These are phyloP conservation scores for Myrmaecium sp. DNA, from an alignment of 2,329 filamentous ascomycete genomes.

Conservation along the genomic window DNA sequence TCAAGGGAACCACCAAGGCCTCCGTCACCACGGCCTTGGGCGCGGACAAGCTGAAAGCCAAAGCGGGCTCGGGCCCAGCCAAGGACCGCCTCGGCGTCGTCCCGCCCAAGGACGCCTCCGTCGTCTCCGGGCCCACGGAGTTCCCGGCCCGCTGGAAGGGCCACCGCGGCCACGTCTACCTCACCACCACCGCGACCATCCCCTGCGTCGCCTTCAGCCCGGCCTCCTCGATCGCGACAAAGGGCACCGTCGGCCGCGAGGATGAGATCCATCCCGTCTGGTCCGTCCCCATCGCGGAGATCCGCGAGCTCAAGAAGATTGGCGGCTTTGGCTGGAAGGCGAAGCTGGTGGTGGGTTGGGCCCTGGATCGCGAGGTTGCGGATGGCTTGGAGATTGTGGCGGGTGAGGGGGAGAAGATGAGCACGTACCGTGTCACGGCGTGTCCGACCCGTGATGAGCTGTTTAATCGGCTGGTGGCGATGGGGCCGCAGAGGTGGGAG, in stretches of 20 bases:
- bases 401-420: slow-evolving; percentile 35
- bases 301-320: slow-evolving; percentile 59
- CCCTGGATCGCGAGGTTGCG: slow-evolving; percentile 53
- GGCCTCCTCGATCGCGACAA: slow-evolving; percentile 29
- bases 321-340: slow-evolving; percentile 75
- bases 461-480: slow-evolving; percentile 62
- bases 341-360: slow-evolving; percentile 68
- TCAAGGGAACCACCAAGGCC: slow-evolving; percentile 54
- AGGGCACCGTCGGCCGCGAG: slow-evolving; percentile 30
- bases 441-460: slow-evolving; percentile 57
- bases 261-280: slow-evolving; percentile 45
- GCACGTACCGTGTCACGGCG: slow-evolving; percentile 46
- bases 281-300: slow-evolving; percentile 53
- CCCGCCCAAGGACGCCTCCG: slow-evolving; percentile 30
- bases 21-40: slow-evolving; percentile 56
- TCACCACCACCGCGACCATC: slow-evolving; percentile 48
- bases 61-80: slow-evolving; percentile 41
- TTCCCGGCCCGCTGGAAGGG: slow-evolving; percentile 58
- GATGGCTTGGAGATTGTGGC: slow-evolving; percentile 56
- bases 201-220: slow-evolving; percentile 51
- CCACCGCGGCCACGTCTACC: slow-evolving; percentile 54
- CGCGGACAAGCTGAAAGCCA: slow-evolving; percentile 55
- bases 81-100: slow-evolving; percentile 58
- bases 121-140: slow-evolving; percentile 50
- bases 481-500: slow-evolving; percentile 74